A percentile compares a stretch with the other conserved stretches of the same genome.
Conservation (phyloP, 1,284 basidiomycete genomes). For the Bothia castanella region DNA sequence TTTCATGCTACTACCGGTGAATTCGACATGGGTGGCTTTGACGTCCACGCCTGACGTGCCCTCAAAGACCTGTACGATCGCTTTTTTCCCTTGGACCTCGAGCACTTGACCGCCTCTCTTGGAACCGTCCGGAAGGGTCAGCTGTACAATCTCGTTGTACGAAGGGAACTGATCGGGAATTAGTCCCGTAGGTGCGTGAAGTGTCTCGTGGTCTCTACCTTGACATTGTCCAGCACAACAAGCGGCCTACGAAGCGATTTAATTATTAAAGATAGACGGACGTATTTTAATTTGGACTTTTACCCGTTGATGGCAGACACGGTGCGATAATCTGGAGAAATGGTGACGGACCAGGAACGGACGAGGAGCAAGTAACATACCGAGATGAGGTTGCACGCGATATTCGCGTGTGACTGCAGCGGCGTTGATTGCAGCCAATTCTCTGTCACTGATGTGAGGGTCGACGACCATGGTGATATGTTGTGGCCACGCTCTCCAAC, state of each 20-base stretch:
- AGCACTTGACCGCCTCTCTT: constrained; percentile 96
- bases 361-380: constrained; percentile 44
- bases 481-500: constrained; percentile 10
- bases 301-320: constrained; percentile 96
- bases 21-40: constrained; percentile 95
- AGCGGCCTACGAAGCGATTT: constrained; percentile 60
- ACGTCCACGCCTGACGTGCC: constrained; percentile 98
- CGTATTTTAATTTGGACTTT: constrained; percentile 27
- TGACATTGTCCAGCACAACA: constrained; percentile 98
- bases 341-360: constrained; percentile 11
- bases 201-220: constrained; percentile 49
- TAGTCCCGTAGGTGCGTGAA: constrained; percentile 13
- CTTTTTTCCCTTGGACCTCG: constrained; percentile 98
- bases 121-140: constrained; percentile 94
- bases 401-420: constrained; percentile 84
- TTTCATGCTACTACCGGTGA: constrained; percentile 98
- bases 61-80: constrained; percentile 99
- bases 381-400: constrained; percentile 85
- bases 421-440: constrained; percentile 81
- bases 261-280: constrained; percentile 5
- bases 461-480: constrained; percentile 44
- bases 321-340: constrained; percentile 80
- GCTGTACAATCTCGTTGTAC: constrained; percentile 99
- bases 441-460: constrained; percentile 65
- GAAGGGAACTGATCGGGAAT: constrained; percentile 75